Base-by-base conservation (phyloP, 2,329 filamentous ascomycete species). In the Fusarium decemcellulare region DNA sequence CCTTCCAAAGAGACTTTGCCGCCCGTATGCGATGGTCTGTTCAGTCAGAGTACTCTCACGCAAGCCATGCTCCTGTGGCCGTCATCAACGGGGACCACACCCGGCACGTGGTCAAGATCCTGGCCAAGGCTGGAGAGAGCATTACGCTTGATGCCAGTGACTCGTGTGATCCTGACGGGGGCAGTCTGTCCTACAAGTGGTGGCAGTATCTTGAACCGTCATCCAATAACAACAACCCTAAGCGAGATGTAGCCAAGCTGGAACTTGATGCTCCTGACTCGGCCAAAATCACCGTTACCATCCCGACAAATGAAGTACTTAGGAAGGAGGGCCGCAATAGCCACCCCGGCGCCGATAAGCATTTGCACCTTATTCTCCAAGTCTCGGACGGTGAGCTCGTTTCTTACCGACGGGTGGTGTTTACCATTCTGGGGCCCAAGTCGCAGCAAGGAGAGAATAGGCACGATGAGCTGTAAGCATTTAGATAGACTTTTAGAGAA, bases 1-100 rank as follows among this genome's bases (percentile, higher is more conserved):
- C 67, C 3, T 67, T 67, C 8, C 65, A 67, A 11, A 54, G 27
- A 1, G 65, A 67, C 34, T 67, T 67, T 43, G 59, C 64, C 5
- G 64, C 64, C 9, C 34, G 64, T 1, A 67, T 67, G 63, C 42
- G 43, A 12, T 67, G 64, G 64, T 59, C n/a, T 0, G 2, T 63
- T n/a, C 63, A 51, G 34, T 23, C 58, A 0, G 58, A 67, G 0
- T 67, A 59, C 10, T 63, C 63, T 0, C 30, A 63, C 4, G 67
- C 63, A 1, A 59, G 59, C 4, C 65, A 67, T 1, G 47, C 67
- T 0, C 43, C 57, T 1, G 29, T 66, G 3, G 44, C 42, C 1
- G 18, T 48, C 1, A 23, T 69, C 5, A 55, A 68, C 2, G 52
- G 52, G 1, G 39, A 51, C 8, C 43, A 44, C 5, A 59, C 43